Evolutionary conservation across 768 basidiomycete genomes (phyloP).

Genomic region (Serpula lacrymans): DNA sequence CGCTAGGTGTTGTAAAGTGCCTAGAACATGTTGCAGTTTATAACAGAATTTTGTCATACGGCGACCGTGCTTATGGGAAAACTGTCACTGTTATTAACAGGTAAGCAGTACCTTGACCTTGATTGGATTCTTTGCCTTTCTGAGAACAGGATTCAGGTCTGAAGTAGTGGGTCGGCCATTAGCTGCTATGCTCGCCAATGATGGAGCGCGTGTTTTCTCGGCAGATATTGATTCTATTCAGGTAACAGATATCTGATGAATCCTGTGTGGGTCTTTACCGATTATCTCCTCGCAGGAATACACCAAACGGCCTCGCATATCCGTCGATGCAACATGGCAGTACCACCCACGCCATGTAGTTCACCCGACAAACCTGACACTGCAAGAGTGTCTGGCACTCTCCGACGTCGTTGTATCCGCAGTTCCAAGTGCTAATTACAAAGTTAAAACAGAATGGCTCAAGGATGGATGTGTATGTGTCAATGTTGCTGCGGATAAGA

Average conservation of each 20-base stretch:
- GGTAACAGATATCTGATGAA: slow-evolving; percentile 37
- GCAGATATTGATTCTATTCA: slow-evolving; percentile 95
- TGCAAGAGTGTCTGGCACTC: slow-evolving; percentile 76
- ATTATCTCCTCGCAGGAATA: slow-evolving; percentile 59
- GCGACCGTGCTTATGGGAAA: slow-evolving; percentile 91
- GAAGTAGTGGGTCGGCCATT: slow-evolving; percentile 97
- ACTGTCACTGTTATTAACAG: slow-evolving; percentile 94
- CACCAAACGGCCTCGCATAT: slow-evolving; percentile 75
- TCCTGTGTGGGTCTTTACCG: neutral
- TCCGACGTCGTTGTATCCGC: slow-evolving; percentile 95
- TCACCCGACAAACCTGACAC: slow-evolving; percentile 59
- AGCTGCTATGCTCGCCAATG: slow-evolving; percentile 94
- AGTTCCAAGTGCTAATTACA: slow-evolving; percentile 82
- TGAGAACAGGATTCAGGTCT: slow-evolving; percentile 48
- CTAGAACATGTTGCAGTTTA: slow-evolving; percentile 91
- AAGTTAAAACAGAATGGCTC: slow-evolving; percentile 82
- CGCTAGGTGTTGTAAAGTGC: slow-evolving; percentile 93
- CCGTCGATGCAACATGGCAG: slow-evolving; percentile 40
- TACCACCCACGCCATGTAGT: slow-evolving; percentile 87
- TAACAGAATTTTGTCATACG: slow-evolving; percentile 88
- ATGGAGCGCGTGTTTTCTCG: slow-evolving; percentile 93
- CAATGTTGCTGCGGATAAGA: slow-evolving; percentile 94
- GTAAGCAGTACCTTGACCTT: slow-evolving; percentile 34
- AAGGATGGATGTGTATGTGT: slow-evolving; percentile 94
- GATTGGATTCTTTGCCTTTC: neutral